Evolutionary conservation across 1,139 yeast genomes (phyloP).

Genomic region (Taphrina deformans): DNA sequence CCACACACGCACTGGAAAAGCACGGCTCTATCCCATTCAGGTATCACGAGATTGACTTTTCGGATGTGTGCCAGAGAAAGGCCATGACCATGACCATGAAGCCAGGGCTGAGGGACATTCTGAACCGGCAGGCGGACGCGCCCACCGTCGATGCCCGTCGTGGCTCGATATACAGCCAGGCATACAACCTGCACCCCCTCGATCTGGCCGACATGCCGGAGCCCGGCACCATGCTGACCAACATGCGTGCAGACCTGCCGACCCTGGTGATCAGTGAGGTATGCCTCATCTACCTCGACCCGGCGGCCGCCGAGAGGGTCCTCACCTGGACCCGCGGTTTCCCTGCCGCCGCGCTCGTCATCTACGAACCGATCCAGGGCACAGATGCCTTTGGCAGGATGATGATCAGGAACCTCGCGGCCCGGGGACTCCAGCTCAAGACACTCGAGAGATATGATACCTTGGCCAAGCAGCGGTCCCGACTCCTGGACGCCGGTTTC

Average conservation of each 20-base stretch:
- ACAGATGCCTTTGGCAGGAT: conserved; percentile 75
- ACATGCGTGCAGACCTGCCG: conserved; percentile 52
- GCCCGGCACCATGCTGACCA: conserved; percentile 29
- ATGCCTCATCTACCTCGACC: conserved; percentile 76
- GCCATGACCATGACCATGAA: conserved; percentile 51
- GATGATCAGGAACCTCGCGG: conserved; percentile 70
- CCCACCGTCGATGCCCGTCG: conserved; percentile 17
- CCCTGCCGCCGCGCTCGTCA: conserved; percentile 40
- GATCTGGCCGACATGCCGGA: conserved; percentile 8
- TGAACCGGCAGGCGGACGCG: not conserved
- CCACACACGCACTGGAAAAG: conserved; percentile 41
- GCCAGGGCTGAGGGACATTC: conserved; percentile 23
- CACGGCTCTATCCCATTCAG: conserved; percentile 42
- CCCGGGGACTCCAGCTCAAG: conserved; percentile 72
- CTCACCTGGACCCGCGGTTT: conserved; percentile 46
- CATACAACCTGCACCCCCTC: conserved; percentile 23
- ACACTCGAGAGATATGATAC: conserved; percentile 57
- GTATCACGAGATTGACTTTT: conserved; percentile 77
- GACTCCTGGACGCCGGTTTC: conserved; percentile 43
- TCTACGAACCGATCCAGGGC: conserved; percentile 82
- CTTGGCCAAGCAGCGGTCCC: conserved; percentile 50
- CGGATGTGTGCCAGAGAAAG: conserved; percentile 62
- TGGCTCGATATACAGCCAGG: conserved; percentile 13
- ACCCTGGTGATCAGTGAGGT: conserved; percentile 85
- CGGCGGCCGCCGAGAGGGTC: conserved; percentile 57